These are phyloP conservation scores for Brassica balearica DNA, from an alignment of 441 rosid species.

Conservation along the genomic window DNA sequence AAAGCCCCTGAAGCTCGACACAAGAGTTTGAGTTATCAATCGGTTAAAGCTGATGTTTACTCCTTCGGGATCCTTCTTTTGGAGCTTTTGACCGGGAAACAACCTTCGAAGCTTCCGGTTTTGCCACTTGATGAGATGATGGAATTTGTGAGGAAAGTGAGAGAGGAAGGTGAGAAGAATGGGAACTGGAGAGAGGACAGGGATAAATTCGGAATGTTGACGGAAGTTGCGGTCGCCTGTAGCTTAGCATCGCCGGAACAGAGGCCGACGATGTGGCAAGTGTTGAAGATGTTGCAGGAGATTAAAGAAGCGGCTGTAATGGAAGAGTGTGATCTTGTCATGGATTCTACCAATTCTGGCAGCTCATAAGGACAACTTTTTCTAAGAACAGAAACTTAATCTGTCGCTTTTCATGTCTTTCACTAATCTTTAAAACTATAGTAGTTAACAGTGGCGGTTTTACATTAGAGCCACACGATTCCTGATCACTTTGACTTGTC, in stretches of 20 bases:
- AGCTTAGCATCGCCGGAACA: conserved; percentile 75
- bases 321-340: conserved; percentile 53
- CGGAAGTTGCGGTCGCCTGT: conserved; percentile 75
- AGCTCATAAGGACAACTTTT: conserved; percentile 28
- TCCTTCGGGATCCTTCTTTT: conserved; percentile 78
- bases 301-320: conserved; percentile 68
- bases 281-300: conserved; percentile 86
- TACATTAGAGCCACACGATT: conserved; percentile 37
- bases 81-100: conserved; percentile 83
- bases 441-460: conserved; percentile 32
- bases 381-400: neutral
- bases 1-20: conserved; percentile 71
- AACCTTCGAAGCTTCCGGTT: conserved; percentile 73
- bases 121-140: conserved; percentile 56
- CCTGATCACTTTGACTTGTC: conserved; percentile 16
- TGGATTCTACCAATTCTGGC: conserved; percentile 42
- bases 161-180: conserved; percentile 66
- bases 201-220: conserved; percentile 70
- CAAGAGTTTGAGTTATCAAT: conserved; percentile 49
- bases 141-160: conserved; percentile 65
- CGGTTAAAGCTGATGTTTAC: conserved; percentile 74
- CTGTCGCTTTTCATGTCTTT: neutral
- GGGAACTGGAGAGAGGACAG: conserved; percentile 52
- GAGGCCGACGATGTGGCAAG: conserved; percentile 96
- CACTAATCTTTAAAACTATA: conserved; percentile 35